These are phyloP conservation scores for Mycothermus thermophilus DNA, from an alignment of 495 filamentous ascomycete genomes.

Conservation along the genomic window DNA sequence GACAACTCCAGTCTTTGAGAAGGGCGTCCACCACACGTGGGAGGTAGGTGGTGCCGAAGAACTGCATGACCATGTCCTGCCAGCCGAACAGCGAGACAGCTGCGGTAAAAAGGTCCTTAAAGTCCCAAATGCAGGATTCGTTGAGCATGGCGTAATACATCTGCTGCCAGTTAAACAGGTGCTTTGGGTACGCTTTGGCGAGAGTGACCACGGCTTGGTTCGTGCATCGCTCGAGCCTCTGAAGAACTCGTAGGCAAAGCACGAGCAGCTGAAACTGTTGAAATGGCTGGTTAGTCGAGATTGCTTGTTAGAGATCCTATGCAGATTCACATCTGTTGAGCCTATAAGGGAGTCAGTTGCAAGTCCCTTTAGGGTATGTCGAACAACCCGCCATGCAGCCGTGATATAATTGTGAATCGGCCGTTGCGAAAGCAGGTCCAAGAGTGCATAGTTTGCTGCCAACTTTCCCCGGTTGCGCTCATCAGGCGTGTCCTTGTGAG, in stretches of 20 bases:
- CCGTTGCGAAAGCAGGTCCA: constrained; percentile 5
- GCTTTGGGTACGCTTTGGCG: too few relatives aligned
- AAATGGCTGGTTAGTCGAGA: not conserved
- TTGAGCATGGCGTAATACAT: constrained; percentile 7
- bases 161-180: constrained; percentile 4
- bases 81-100: constrained; percentile 7
- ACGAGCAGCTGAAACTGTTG: constrained; percentile 4
- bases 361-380: too few relatives aligned
- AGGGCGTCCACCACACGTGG: constrained; percentile 3
- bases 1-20: constrained; percentile 8
- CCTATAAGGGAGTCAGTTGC: too few relatives aligned
- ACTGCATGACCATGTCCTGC: not conserved
- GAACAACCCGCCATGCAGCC: not conserved
- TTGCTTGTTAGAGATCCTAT: not conserved
- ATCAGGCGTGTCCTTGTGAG: not conserved
- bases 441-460: constrained; percentile 4
- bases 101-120: constrained; percentile 10
- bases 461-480: constrained; percentile 3
- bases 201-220: not conserved
- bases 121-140: constrained; percentile 12
- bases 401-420: not conserved
- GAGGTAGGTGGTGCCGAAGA: constrained; percentile 1
- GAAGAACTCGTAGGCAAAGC: constrained; percentile 4
- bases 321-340: constrained; percentile 10
- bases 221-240: not conserved